These are phyloP conservation scores for Dimocarpus longan DNA, from an alignment of 345 rosid genomes.

Conservation along the genomic window DNA sequence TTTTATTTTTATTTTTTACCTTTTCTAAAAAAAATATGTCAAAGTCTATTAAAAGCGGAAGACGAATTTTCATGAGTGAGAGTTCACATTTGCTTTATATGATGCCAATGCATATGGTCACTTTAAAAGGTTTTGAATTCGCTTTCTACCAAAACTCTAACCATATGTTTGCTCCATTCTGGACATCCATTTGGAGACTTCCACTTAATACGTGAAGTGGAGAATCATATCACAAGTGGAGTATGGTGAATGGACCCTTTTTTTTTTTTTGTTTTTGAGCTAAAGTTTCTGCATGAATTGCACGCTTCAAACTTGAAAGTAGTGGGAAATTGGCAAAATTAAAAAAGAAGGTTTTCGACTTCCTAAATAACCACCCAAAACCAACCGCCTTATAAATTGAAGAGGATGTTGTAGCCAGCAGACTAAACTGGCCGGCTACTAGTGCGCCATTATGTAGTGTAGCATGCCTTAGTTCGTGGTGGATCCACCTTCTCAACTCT, in stretches of 20 bases:
- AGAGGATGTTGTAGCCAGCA: neutral
- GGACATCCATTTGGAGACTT: neutral
- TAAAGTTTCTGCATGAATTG: slow-evolving; percentile 10
- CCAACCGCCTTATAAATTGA: neutral
- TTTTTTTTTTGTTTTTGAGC: neutral
- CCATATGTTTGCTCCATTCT: neutral
- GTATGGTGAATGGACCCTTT: neutral
- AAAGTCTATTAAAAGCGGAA: too few species aligned
- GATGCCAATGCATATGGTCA: neutral
- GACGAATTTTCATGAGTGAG: too few species aligned
- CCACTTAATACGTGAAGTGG: neutral
- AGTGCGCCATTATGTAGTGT: slow-evolving; percentile 1
- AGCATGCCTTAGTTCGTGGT: neutral
- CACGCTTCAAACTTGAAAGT: slow-evolving; percentile 6
- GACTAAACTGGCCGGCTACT: neutral
- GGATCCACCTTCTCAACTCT: slow-evolving; percentile 1
- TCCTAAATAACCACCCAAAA: neutral
- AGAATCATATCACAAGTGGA: neutral
- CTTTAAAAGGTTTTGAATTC: neutral
- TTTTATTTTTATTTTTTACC: too few species aligned
- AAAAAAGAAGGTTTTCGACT: neutral
- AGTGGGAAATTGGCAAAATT: slow-evolving; percentile 11
- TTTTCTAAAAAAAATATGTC: too few species aligned
- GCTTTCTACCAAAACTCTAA: neutral
- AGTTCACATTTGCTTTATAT: neutral